Evolutionary conservation across 352 stramenopile species (phyloP), one percentile per base, ranked within the genome.

Genomic region (Globisporangium spinosum): DNA sequence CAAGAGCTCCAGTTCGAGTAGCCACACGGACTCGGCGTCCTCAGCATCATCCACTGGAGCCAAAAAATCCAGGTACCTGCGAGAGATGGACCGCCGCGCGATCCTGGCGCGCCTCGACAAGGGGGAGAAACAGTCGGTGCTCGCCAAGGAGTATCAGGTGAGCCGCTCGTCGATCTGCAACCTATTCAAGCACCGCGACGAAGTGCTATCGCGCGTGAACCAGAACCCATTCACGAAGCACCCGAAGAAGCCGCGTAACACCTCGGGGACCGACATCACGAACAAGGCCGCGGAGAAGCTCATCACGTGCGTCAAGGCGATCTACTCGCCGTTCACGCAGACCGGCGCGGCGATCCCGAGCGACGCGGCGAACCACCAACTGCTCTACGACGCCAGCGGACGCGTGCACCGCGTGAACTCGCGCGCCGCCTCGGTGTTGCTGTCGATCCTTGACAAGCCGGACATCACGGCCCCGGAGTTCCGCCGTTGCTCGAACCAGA

Each of bases 91-190:
- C 54, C 79, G 77, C n/a, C 77, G 73, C 0, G 56, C 58, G 29
- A 89, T 84, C 45, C 60, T 88, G 22, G 62, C 70, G 13, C 76
- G 79, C 7, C 69, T 85, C 13, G 75, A 76, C 5, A 58, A 67
- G 1, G 79, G 79, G 2, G 78, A 88, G 62, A 80, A 77, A 47
- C 78, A 88, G 49, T 77, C 73, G 38, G 67, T 73, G 27, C 72
- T 88, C 17, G 81, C 81, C 47, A 87, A 88, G 59, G 81, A 89
- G 29, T 89, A 80, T 61, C 71, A 71, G 20, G 82, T 87, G 43
- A 90, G 77, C 38, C 80, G 82, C 7, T 73, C 80, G 10, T 77
- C 81, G 7, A 87, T 90, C 57, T 89, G 73, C 63, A 87, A 90
- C 45, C 53, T 90, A 13, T 85, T 77, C 64, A 84, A 87, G 38